These are phyloP conservation scores for Candida endomychidarum DNA, from an alignment of 805 yeast species.

Conservation along the genomic window DNA sequence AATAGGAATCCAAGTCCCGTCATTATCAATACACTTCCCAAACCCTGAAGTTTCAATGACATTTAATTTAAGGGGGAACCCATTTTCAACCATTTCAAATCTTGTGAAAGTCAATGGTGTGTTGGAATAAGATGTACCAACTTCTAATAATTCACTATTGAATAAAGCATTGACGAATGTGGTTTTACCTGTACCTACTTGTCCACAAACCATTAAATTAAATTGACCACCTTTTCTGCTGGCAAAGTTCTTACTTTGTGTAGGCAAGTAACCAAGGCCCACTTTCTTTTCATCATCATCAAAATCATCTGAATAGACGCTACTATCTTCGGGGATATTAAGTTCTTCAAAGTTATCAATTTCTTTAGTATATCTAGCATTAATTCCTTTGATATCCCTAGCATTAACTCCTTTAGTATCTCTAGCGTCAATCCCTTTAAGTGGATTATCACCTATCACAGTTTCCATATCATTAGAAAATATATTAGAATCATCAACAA, in stretches of 20 bases:
- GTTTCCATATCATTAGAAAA: too few relatives aligned
- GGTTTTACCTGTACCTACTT: conserved; percentile 56
- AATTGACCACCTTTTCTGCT: conserved; percentile 33
- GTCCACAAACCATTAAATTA: conserved; percentile 40
- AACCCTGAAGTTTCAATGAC: conserved; percentile 75
- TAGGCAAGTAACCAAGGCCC: conserved; percentile 30
- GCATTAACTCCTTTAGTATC: too few relatives aligned
- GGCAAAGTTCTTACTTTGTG: conserved; percentile 25
- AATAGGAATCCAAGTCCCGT: conserved; percentile 40
- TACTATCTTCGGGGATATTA: too few relatives aligned
- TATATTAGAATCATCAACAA: too few relatives aligned
- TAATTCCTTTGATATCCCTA: too few relatives aligned
- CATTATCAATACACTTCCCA: conserved; percentile 61
- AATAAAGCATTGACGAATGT: conserved; percentile 81
- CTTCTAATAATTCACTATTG: conserved; percentile 27
- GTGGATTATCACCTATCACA: too few relatives aligned
- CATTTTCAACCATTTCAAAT: conserved; percentile 59
- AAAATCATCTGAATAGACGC: not conserved
- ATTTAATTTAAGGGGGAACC: conserved; percentile 57
- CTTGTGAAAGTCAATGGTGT: conserved; percentile 26
- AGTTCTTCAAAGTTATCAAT: too few relatives aligned
- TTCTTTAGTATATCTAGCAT: too few relatives aligned
- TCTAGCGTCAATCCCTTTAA: too few relatives aligned
- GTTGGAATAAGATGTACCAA: conserved; percentile 13
- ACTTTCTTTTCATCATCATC: conserved; percentile 3